Percentiles rank a stretch among this genome's conserved stretches.
Evolutionary conservation across 495 filamentous ascomycete genomes (phyloP).

Genomic region (Cryomyces minteri): DNA sequence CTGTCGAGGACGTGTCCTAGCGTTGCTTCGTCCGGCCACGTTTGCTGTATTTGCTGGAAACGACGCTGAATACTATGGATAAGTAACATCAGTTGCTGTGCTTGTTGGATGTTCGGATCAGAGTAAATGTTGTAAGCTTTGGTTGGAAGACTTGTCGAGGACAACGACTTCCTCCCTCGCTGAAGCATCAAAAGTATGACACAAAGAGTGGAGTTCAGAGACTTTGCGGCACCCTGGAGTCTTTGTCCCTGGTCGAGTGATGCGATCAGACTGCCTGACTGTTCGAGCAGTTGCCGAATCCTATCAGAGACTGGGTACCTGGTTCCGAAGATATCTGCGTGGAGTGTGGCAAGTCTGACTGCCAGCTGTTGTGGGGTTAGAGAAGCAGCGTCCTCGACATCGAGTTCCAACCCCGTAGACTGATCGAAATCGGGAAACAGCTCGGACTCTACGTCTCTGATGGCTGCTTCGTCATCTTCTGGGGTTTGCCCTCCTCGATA

Average conservation of each 20-base stretch:
- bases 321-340: too few species aligned
- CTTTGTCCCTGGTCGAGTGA: too few species aligned
- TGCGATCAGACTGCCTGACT: too few species aligned
- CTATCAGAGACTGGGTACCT: too few species aligned
- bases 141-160: slow-evolving; percentile 15
- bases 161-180: slow-evolving; percentile 5
- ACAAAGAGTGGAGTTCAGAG: too few species aligned
- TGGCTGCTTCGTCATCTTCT: slow-evolving; percentile 43
- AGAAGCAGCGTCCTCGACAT: too few species aligned
- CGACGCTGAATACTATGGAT: slow-evolving; percentile 45
- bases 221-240: too few species aligned
- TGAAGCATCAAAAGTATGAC: slow-evolving; percentile 31
- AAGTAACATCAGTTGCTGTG: slow-evolving; percentile 46
- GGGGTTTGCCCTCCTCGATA: slow-evolving; percentile 61
- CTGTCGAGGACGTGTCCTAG: slow-evolving; percentile 55
- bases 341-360: too few species aligned
- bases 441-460: slow-evolving; percentile 45
- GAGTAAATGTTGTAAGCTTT: slow-evolving; percentile 74
- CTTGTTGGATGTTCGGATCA: slow-evolving; percentile 56
- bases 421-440: slow-evolving; percentile 64
- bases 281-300: too few species aligned
- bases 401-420: too few species aligned
- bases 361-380: too few species aligned
- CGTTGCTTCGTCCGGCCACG: slow-evolving; percentile 58
- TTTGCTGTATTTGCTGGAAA: slow-evolving; percentile 47